phyloP scores from a whole-genome alignment of 2,329 filamentous ascomycete species.

The Venturia oleaginea region DNA sequence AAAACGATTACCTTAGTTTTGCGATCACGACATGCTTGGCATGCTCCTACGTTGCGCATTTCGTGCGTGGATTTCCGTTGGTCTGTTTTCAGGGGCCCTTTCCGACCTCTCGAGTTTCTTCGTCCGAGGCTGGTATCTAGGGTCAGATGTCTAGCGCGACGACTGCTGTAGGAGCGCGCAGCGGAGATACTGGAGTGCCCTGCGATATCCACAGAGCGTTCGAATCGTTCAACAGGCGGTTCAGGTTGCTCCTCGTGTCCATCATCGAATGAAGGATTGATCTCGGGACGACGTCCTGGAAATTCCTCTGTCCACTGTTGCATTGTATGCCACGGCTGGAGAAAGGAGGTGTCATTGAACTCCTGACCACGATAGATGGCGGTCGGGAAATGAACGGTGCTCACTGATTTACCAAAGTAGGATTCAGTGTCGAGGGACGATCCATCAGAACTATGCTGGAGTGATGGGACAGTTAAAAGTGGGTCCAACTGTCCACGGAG shows the following conservation, averaged over 20 bases:
- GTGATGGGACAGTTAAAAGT: background rate
- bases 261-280: background rate
- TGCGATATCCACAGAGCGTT: too few relatives aligned
- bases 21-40: conserved; percentile 10
- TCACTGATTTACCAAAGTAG: background rate
- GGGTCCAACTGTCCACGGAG: background rate
- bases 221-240: background rate
- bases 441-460: background rate
- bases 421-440: background rate
- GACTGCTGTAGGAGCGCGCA: too few relatives aligned
- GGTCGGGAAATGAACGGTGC: too few relatives aligned
- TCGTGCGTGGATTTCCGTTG: background rate
- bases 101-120: background rate
- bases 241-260: background rate
- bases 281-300: background rate
- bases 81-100: background rate
- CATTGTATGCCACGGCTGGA: too few relatives aligned
- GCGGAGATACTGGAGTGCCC: too few relatives aligned
- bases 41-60: conserved; percentile 14
- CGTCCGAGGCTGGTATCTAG: background rate
- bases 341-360: too few relatives aligned
- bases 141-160: background rate
- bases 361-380: too few relatives aligned
- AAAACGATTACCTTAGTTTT: conserved; percentile 6
- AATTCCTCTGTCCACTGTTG: too few relatives aligned